Conservation (phyloP, 2,329 filamentous ascomycete genomes). For the Ophiostoma novo-ulmi region DNA sequence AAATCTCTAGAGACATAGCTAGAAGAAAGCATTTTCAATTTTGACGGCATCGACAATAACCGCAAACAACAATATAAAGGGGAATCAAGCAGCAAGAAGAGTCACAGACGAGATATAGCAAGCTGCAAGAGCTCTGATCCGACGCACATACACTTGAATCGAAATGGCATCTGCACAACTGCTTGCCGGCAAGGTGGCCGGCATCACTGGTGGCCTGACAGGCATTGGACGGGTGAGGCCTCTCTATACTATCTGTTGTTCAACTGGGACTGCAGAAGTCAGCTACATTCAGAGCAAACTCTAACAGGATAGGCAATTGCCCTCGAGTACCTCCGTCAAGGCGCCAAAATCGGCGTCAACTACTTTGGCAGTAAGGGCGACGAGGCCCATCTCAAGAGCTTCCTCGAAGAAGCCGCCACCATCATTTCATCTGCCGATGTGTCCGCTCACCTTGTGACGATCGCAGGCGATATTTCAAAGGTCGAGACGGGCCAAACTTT, state of each 20-base stretch:
- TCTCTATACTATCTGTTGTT: not conserved
- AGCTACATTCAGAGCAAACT: not conserved
- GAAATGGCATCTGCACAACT: slow-evolving; percentile 23
- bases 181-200: slow-evolving; percentile 26
- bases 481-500: slow-evolving; percentile 21
- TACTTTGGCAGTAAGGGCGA: slow-evolving; percentile 24
- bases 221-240: slow-evolving; percentile 24
- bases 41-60: not conserved
- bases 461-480: slow-evolving; percentile 22
- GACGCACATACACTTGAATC: not conserved
- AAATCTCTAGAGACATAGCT: not conserved
- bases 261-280: not conserved
- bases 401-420: slow-evolving; percentile 17
- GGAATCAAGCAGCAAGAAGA: not conserved
- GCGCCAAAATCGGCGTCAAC: slow-evolving; percentile 25
- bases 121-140: no score
- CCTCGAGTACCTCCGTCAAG: slow-evolving; percentile 25
- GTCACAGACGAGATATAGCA: not conserved
- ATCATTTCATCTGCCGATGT: slow-evolving; percentile 13
- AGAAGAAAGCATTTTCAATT: not conserved
- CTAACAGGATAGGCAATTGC: slow-evolving; percentile 22
- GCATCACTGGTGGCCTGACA: slow-evolving; percentile 25
- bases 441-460: slow-evolving; percentile 16
- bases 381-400: slow-evolving; percentile 22
- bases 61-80: not conserved